phyloP scores from a whole-genome alignment of 805 yeast genomes.

The Myxozyma nipponensis region DNA sequence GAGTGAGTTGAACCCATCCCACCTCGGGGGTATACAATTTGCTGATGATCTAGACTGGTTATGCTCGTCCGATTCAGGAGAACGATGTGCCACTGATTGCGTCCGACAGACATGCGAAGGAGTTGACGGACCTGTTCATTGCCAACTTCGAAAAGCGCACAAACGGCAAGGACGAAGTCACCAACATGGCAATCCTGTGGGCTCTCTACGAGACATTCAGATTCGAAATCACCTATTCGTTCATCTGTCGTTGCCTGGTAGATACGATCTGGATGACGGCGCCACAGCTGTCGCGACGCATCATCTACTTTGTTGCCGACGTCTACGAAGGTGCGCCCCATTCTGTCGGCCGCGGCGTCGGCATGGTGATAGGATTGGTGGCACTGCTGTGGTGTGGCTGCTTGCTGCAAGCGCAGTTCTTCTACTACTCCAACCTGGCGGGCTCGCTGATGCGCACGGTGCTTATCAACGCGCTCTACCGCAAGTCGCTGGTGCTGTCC shows the following conservation, averaged over 20 bases:
- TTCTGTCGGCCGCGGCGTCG: constrained; percentile 59
- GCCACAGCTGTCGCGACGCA: constrained; percentile 61
- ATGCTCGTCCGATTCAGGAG: constrained; percentile 56
- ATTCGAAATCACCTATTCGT: constrained; percentile 38
- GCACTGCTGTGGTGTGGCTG: constrained; percentile 51
- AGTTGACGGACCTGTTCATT: constrained; percentile 40
- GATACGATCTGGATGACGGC: constrained; percentile 48
- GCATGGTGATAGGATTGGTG: constrained; percentile 69
- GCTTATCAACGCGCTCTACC: constrained; percentile 63
- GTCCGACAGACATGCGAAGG: constrained; percentile 38
- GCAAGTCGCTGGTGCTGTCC: constrained; percentile 62
- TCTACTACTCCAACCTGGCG: constrained; percentile 54
- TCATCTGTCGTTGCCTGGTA: constrained; percentile 33
- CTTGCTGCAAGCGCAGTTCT: constrained; percentile 55
- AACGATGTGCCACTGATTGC: constrained; percentile 51
- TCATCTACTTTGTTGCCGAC: constrained; percentile 61
- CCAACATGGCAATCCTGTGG: no score
- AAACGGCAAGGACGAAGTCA: constrained; percentile 32
- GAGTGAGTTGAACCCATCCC: no score
- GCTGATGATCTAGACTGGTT: constrained; percentile 52
- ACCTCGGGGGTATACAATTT: no score
- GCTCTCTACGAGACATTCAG: constrained; percentile 41
- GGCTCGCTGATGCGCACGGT: constrained; percentile 73
- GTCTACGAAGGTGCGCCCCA: constrained; percentile 41
- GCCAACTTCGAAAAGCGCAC: constrained; percentile 33